Evolutionary conservation across 2,329 filamentous ascomycete species (phyloP).

Genomic region (Verticillium isaacii): DNA sequence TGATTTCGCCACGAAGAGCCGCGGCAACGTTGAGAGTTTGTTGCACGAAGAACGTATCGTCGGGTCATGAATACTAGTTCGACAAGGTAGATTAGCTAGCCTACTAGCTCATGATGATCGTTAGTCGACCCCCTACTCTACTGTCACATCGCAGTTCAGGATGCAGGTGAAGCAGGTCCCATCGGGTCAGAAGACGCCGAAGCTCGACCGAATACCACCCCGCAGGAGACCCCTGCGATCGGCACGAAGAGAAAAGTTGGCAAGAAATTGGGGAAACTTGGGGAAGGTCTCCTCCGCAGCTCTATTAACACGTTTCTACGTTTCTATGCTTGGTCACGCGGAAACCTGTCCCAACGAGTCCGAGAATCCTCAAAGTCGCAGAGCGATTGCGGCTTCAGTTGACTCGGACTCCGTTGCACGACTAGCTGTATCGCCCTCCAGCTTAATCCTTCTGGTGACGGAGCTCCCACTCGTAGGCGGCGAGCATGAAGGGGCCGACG

Average conservation of each 20-base stretch:
- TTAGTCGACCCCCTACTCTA: background rate
- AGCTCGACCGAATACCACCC: background rate
- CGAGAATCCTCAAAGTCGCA: background rate
- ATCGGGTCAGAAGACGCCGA: background rate
- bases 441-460: conserved; percentile 4
- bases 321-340: background rate
- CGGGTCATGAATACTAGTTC: background rate
- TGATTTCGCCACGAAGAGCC: background rate
- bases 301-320: background rate
- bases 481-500: conserved; percentile 8
- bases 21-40: background rate
- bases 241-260: background rate
- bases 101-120: background rate
- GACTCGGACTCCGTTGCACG: background rate
- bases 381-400: background rate
- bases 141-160: no score
- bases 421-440: background rate
- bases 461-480: conserved; percentile 10
- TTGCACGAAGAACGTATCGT: background rate
- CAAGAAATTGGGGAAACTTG: background rate
- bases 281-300: background rate
- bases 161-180: no score
- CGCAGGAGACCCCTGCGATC: background rate
- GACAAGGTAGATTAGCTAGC: background rate
- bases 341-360: background rate